Base-by-base conservation (phyloP, 345 rosid species). In the Diplotaxis tenuifolia region DNA sequence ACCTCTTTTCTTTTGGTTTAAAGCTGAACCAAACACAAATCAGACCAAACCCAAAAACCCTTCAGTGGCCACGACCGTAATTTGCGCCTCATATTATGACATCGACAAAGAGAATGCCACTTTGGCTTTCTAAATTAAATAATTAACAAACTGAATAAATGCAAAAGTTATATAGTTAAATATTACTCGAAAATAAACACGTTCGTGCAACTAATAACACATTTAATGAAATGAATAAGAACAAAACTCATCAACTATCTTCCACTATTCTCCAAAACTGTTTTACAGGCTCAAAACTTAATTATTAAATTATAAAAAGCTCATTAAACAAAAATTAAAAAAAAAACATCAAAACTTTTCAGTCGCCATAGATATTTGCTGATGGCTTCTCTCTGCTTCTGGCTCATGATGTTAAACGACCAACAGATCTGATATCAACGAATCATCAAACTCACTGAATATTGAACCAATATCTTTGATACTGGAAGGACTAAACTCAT, bases 361-460 rank as follows among this genome's bases (percentile, higher is more conserved):
- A 42, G 65, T 57, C 56, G 54, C 21, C 72, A 66, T 47, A 66
- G 67, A 59, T 11, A 11, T 72, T 64, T 57, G 77, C 55, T 61
- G 55, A 6, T 19, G 55, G 12, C 11, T 57, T 60, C 67, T 60
- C 56, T 54, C n/a, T 19, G 20, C 27, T 71, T 72, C 74, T 25
- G 3, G 18, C 5, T 67, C 49, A 50, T 75, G 55, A 22, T 29
- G 3, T 68, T 71, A 78, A 58, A 77, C 82, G 81, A 82, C 92
- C 57, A 77, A 84, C 82, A 81, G 87, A 87, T 71, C 80, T 55
- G 90, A 68, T 36, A 80, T 74, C 72, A 91, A 85, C 53, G 90
- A 80, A 70, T 93, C 98, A 29, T 87, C 95, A 64, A 93, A 78
- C 54, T 93, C 98, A 80, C 85, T 83, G 57, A 88, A 93, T 63